Conservation (phyloP, 306 rosid genomes). For the Ormosia emarginata region DNA sequence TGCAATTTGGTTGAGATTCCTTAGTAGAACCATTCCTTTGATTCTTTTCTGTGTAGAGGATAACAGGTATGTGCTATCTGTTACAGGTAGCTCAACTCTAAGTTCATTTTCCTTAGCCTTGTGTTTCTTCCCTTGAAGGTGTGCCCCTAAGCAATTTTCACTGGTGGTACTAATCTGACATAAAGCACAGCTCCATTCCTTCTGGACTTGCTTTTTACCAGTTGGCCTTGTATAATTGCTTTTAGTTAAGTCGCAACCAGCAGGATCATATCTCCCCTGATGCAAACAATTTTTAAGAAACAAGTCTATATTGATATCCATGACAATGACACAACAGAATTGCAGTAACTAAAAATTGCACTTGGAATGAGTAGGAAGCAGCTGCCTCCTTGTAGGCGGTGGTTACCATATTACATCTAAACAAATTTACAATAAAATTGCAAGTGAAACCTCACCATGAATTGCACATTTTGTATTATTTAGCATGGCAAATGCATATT, state of each 20-base stretch:
- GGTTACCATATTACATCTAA: not conserved
- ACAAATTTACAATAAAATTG: not conserved
- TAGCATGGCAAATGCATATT: slow-evolving; percentile 1
- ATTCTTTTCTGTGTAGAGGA: slow-evolving; percentile 27
- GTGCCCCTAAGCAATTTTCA: slow-evolving; percentile 37
- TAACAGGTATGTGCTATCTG: slow-evolving; percentile 7
- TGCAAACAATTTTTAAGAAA: slow-evolving; percentile 4
- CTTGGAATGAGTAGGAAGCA: slow-evolving; percentile 9
- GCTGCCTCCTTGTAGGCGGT: not conserved
- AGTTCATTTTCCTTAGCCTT: slow-evolving; percentile 27
- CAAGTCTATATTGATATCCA: not conserved
- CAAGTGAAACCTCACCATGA: not conserved
- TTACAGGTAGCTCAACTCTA: not conserved
- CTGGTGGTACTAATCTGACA: slow-evolving; percentile 51
- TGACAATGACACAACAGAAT: not conserved
- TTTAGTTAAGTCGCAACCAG: slow-evolving; percentile 1
- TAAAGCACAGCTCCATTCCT: slow-evolving; percentile 66
- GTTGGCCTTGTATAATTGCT: slow-evolving; percentile 5
- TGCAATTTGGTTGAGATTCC: slow-evolving; percentile 47
- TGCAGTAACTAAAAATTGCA: not conserved
- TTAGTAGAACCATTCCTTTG: slow-evolving; percentile 39
- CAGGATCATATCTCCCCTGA: slow-evolving; percentile 34
- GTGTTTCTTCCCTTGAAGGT: slow-evolving; percentile 56
- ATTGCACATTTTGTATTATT: not conserved
- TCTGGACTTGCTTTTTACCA: slow-evolving; percentile 38